phyloP scores from a whole-genome alignment of 129 eudicot species.

The Pittosporum tobira region DNA sequence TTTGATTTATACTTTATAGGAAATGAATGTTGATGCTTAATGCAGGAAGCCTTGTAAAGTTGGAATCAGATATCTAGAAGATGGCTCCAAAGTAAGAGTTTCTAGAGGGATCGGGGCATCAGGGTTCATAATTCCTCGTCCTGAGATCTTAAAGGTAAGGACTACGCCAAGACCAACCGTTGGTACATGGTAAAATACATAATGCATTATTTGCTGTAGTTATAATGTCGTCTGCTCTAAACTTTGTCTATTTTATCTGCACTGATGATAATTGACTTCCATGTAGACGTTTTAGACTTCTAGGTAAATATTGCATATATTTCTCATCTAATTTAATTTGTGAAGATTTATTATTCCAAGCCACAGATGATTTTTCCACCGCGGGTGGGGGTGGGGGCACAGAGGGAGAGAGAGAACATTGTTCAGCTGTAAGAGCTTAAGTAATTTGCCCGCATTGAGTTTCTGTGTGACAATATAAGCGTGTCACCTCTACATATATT shows the following conservation, averaged over 20 bases:
- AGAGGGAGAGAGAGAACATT: too few species aligned
- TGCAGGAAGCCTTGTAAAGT: constrained; percentile 77
- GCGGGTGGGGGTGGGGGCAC: too few species aligned
- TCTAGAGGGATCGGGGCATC: constrained; percentile 88
- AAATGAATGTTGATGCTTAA: neutral
- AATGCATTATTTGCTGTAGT: neutral
- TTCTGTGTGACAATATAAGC: too few species aligned
- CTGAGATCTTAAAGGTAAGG: constrained; percentile 79
- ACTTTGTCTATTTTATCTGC: neutral
- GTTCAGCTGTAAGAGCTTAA: too few species aligned
- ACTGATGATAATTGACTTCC: too few species aligned
- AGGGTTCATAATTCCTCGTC: constrained; percentile 84
- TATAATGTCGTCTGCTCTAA: neutral
- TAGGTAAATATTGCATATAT: too few species aligned
- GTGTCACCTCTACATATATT: too few species aligned
- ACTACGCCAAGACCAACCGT: constrained; percentile 71
- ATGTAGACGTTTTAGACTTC: too few species aligned
- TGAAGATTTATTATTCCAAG: too few species aligned
- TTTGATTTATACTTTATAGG: neutral
- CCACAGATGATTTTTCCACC: too few species aligned
- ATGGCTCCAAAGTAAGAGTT: constrained; percentile 80
- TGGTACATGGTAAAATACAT: constrained; percentile 29
- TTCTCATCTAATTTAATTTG: too few species aligned
- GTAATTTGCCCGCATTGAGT: too few species aligned
- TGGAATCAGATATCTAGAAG: constrained; percentile 67